Conservation (phyloP, 1,139 yeast species). For the Nakaseomyces glabratus region DNA sequence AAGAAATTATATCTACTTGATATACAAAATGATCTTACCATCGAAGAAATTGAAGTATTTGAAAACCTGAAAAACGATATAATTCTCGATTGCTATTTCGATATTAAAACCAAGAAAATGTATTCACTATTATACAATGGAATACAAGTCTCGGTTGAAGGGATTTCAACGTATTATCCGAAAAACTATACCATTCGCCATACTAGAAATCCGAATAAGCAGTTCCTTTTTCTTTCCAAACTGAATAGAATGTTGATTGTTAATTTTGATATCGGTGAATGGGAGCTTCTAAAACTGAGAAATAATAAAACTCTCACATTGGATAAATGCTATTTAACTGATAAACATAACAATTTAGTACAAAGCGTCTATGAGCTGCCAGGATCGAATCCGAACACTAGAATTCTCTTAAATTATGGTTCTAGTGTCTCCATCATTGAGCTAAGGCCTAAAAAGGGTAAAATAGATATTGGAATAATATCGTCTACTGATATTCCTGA, state of each 20-base stretch:
- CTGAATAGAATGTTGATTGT: conserved; percentile 24
- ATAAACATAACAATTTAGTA: no score
- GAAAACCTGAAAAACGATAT: conserved; percentile 3
- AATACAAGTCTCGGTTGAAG: conserved; percentile 15
- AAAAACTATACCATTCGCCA: conserved; percentile 21
- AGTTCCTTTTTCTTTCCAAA: conserved; percentile 17
- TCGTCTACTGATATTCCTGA: no score
- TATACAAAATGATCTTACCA: no score
- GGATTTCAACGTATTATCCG: conserved; percentile 19
- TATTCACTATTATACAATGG: conserved; percentile 20
- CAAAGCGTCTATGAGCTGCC: no score
- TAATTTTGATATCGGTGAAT: conserved; percentile 17
- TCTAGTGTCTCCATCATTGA: no score
- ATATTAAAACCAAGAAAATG: conserved; percentile 8
- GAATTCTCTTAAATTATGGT: no score
- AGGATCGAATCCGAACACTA: no score
- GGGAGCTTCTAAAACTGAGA: conserved; percentile 24
- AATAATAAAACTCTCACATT: conserved; percentile 22
- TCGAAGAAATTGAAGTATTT: background rate
- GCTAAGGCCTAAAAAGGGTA: no score
- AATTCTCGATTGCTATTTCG: conserved; percentile 3
- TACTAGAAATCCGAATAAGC: conserved; percentile 21
- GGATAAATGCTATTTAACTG: conserved; percentile 12
- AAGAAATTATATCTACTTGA: no score
- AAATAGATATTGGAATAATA: no score